Conservation (phyloP, 768 basidiomycete species). For the Leucogyrophana mollusca region DNA sequence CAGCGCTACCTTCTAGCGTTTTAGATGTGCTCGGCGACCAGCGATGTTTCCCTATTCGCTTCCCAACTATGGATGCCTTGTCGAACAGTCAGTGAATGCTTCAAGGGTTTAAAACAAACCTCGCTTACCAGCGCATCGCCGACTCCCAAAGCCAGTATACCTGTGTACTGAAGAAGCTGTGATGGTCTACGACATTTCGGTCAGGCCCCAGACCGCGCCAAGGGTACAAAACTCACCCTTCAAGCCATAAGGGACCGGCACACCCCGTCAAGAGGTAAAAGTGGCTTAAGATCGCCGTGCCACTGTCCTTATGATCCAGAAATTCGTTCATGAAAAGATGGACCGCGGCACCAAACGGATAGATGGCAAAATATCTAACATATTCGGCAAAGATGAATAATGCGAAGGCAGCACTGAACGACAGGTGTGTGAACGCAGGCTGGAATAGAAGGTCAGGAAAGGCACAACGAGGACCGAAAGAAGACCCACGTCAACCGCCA, state of each 20-base stretch:
- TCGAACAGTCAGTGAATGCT: background rate
- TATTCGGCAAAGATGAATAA: constrained; percentile 96
- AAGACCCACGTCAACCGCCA: constrained; percentile 81
- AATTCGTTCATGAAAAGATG: constrained; percentile 99
- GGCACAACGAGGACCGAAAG: background rate
- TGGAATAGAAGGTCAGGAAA: constrained; percentile 36
- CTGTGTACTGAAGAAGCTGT: constrained; percentile 69
- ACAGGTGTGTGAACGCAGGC: constrained; percentile 95
- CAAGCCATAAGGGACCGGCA: constrained; percentile 92
- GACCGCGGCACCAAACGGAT: constrained; percentile 89
- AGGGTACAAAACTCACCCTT: constrained; percentile 60
- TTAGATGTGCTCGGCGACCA: constrained; percentile 88
- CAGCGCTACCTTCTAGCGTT: constrained; percentile 88
- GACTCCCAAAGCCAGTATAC: constrained; percentile 84
- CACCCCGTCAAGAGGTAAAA: constrained; percentile 97
- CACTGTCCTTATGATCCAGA: constrained; percentile 90
- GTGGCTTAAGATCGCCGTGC: constrained; percentile 95
- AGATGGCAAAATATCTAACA: constrained; percentile 96
- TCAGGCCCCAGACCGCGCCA: constrained; percentile 5
- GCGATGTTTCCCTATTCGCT: constrained; percentile 71
- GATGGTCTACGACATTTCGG: constrained; percentile 35
- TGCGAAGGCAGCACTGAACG: constrained; percentile 94
- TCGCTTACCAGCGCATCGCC: constrained; percentile 86
- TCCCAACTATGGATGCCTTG: constrained; percentile 93
- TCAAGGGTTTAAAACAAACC: background rate